Conservation (phyloP, 345 rosid species). For the Litchi chinensis region DNA sequence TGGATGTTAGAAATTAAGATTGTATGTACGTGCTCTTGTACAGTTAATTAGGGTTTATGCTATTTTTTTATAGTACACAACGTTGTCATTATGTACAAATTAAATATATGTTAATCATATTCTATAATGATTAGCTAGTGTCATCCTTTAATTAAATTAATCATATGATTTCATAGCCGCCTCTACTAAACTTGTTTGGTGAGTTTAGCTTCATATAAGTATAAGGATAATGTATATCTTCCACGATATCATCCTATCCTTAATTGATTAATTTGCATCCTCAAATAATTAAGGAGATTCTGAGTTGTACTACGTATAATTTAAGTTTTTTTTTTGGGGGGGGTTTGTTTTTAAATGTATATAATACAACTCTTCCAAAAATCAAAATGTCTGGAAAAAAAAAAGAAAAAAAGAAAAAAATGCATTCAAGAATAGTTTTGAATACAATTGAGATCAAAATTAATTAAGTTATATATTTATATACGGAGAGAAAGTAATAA, state of each 20-base stretch:
- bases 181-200: background rate
- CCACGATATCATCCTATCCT: background rate
- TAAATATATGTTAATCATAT: background rate
- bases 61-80: background rate
- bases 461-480: too few relatives aligned
- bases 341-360: background rate
- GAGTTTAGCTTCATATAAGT: too few relatives aligned
- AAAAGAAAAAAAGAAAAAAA: too few relatives aligned
- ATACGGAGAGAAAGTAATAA: too few relatives aligned
- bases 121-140: background rate
- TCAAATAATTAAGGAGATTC: background rate
- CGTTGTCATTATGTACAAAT: background rate
- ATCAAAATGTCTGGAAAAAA: too few relatives aligned
- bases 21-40: conserved; percentile 6
- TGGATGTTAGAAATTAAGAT: conserved; percentile 5
- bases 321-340: background rate
- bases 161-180: background rate
- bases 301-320: background rate
- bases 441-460: too few relatives aligned
- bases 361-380: too few relatives aligned
- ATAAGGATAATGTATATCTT: background rate
- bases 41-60: background rate
- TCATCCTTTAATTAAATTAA: background rate
- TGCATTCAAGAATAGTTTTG: background rate
- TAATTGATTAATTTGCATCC: background rate